phyloP scores from a whole-genome alignment of 345 rosid genomes.

The Kernera saxatilis region DNA sequence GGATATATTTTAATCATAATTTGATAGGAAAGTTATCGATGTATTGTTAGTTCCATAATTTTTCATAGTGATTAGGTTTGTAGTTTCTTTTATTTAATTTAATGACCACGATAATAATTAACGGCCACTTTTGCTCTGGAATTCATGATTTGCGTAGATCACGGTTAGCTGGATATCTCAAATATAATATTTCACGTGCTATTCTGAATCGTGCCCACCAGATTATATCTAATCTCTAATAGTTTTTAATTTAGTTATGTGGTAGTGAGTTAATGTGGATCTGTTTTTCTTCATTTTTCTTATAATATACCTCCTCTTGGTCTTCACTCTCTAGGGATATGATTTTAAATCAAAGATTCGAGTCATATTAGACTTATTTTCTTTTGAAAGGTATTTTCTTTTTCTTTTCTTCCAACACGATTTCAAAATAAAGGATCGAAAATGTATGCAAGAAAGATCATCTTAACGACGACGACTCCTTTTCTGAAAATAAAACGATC shows the following conservation, averaged over 20 bases:
- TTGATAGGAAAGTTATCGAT: neutral
- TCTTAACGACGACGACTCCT: neutral
- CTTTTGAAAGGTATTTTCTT: neutral
- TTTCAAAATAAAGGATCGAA: slow-evolving; percentile 19
- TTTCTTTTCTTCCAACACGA: neutral
- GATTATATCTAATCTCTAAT: slow-evolving; percentile 9
- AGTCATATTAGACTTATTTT: slow-evolving; percentile 9
- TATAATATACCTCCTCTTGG: neutral
- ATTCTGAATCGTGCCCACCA: slow-evolving; percentile 29
- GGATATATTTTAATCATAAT: neutral
- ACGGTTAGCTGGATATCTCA: slow-evolving; percentile 26
- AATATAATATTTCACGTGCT: slow-evolving; percentile 29
- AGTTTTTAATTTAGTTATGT: neutral
- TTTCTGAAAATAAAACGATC: neutral
- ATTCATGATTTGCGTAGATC: slow-evolving; percentile 21
- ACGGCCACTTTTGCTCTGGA: slow-evolving; percentile 23
- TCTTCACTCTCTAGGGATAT: slow-evolving; percentile 17
- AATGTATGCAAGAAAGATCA: slow-evolving; percentile 3
- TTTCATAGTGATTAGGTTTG: slow-evolving; percentile 16
- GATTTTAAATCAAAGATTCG: slow-evolving; percentile 24
- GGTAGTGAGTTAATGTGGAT: slow-evolving; percentile 17
- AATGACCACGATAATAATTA: slow-evolving; percentile 4
- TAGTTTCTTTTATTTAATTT: neutral
- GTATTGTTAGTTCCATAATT: neutral
- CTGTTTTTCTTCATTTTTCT: neutral